phyloP scores from a whole-genome alignment of 345 rosid genomes.

The Acer negundo region DNA sequence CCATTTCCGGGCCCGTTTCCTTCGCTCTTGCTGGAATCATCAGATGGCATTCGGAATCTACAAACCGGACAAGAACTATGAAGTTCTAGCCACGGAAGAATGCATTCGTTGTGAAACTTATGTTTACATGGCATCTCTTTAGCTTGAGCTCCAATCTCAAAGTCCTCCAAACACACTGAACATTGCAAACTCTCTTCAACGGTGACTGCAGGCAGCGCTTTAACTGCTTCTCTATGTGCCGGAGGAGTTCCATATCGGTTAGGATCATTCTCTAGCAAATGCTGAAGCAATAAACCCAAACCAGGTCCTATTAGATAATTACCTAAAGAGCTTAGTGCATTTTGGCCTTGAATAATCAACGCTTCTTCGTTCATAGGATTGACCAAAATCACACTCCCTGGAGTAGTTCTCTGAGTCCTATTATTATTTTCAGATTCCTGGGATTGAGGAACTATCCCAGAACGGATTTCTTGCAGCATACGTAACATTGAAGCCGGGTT shows the following conservation, averaged over 20 bases:
- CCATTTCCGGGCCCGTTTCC: constrained; percentile 12
- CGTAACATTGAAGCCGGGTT: constrained; percentile 25
- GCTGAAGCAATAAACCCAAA: constrained; percentile 41
- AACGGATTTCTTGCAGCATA: constrained; percentile 31
- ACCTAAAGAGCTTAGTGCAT: constrained; percentile 25
- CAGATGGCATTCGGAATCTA: constrained; percentile 42
- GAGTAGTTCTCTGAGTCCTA: constrained; percentile 7
- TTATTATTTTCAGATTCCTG: constrained; percentile 23
- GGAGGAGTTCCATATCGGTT: constrained; percentile 43
- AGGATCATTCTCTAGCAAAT: constrained; percentile 43
- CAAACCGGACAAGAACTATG: constrained; percentile 71
- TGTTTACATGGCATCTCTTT: constrained; percentile 67
- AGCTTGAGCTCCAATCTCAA: constrained; percentile 58
- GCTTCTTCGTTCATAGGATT: constrained; percentile 43
- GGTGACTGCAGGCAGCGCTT: constrained; percentile 39
- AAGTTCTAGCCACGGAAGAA: constrained; percentile 59
- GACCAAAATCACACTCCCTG: constrained; percentile 31
- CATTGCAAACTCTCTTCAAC: constrained; percentile 39
- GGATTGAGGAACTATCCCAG: constrained; percentile 7
- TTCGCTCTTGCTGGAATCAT: constrained; percentile 24
- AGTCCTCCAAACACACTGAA: constrained; percentile 55
- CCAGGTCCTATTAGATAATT: constrained; percentile 49
- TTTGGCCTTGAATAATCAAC: constrained; percentile 32
- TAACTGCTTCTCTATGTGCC: constrained; percentile 36
- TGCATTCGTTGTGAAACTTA: constrained; percentile 55